phyloP scores from a whole-genome alignment of 495 filamentous ascomycete genomes.

The Xylaria acuta region DNA sequence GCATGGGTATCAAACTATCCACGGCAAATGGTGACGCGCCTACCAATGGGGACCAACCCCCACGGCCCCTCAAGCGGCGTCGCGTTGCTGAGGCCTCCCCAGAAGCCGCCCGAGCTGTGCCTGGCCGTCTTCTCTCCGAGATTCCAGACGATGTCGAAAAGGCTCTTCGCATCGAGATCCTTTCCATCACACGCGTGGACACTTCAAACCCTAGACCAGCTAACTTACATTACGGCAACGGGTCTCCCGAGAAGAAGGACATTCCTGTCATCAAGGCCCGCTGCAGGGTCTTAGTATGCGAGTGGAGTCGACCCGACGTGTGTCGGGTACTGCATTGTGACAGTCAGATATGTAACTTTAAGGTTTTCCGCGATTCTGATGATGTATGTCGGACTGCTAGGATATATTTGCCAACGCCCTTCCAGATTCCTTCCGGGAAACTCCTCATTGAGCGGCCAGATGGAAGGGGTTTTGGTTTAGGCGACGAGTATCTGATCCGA shows the following conservation, averaged over 20 bases:
- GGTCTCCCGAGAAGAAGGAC: constrained; percentile 46
- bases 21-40: constrained; percentile 43
- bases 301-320: constrained; percentile 34
- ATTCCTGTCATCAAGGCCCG: constrained; percentile 47
- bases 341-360: constrained; percentile 55
- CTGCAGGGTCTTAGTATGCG: constrained; percentile 52
- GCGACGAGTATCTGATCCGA: constrained; percentile 52
- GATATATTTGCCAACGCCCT: constrained; percentile 51
- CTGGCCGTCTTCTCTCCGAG: constrained; percentile 39
- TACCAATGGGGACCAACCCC: constrained; percentile 36
- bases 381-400: constrained; percentile 49
- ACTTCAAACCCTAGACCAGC: constrained; percentile 20
- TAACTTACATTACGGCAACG: constrained; percentile 28
- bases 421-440: constrained; percentile 54
- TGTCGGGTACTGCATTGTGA: constrained; percentile 49
- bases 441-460: constrained; percentile 53
- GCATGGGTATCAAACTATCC: constrained; percentile 52
- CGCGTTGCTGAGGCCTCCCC: constrained; percentile 44
- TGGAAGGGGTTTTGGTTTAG: constrained; percentile 49
- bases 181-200: constrained; percentile 55
- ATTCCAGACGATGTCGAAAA: constrained; percentile 41
- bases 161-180: constrained; percentile 54
- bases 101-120: constrained; percentile 32
- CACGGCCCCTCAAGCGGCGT: constrained; percentile 48
- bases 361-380: constrained; percentile 52